Base-by-base conservation (phyloP, 768 basidiomycete species). In the Epithele typhae region DNA sequence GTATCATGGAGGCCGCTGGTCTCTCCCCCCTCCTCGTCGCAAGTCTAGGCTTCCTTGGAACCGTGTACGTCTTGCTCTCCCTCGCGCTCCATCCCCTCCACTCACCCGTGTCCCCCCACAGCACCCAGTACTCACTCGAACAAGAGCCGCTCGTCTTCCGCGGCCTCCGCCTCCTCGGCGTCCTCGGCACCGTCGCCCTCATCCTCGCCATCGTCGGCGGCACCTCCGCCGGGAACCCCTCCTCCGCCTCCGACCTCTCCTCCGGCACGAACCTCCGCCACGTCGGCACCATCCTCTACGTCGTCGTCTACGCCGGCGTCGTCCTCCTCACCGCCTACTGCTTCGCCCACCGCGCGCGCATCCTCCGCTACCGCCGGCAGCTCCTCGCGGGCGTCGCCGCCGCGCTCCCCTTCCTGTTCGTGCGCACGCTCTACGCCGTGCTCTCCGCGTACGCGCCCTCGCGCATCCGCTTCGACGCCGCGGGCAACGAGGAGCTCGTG, bases 371-470 rank as follows among this genome's bases (percentile, higher is more conserved):
- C 41, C 36, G 54, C 9, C 40, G 45, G 22, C 44, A 87, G 84
- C 68, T 87, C 14, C 72, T 87, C 35, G 54, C 57, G 22, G 82
- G 80, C 23, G 64, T 84, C 40, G 67, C 78, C 15, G 18, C 66
- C 40, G 80, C 79, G 10, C 64, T 87, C 12, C 82, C 82, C 4
- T 78, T 84, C 63, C 67, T 87, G 22, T 77, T 74, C 12, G 75
- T 77, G 25, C 73, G 75, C 43, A 70, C 74, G 47, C 66, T 71
- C 12, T 86, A 86, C 56, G 70, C 74, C 35, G 63, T 85, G 25
- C 69, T 86, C 32, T 68, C 75, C 27, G 74, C 75, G 2, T 85
- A 75, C 67, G 81, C 81, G 21, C 66, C 82, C 12, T 67, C 71
- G 14, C 37, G 37, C 5, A 18, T 35, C 25, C 17, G 33, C 9